Base-by-base conservation (phyloP, 352 stramenopile genomes). In the Phytophthora capsici region DNA sequence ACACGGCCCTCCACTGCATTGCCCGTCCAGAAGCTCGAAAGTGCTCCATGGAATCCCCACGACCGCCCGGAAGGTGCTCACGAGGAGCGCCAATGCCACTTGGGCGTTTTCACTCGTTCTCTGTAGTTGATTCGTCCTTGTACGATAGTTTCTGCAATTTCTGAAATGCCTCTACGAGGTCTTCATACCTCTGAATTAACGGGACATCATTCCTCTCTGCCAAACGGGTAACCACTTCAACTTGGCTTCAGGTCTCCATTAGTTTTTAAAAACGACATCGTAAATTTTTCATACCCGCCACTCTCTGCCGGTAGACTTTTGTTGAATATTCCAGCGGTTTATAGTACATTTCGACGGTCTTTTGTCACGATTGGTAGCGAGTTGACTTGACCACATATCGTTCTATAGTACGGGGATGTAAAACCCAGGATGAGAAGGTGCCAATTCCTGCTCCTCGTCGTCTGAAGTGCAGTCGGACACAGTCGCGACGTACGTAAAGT, bases 341-440 rank as follows among this genome's bases (percentile, higher is more conserved):
- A 58, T 65, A 46, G 38, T 66, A 52, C 48, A 66, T 37, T 28
- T 47, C 12, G 22, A 22, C 45, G 14, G 34, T 51, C 38, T 43
- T 17, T n/a, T 6, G 22, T 20, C 19, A 48, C 19, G 51, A 41
- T 50, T 4, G 16, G 55, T n/a, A 40, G n/a, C 26, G 28, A 4
- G 16, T 22, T 16, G 36, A 20, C 17, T 57, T 13, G 26, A 13
- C 26, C 13, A 19, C 4, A 36, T 40, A 34, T 38, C 12, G 12
- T 1, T 3, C 53, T 68, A 75, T 14, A 75, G 56, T 49, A 67
- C n/a, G 4, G 66, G 66, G 45, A 75, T 75, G 56, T 75, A 75
- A 22, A 75, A 75, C 22, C 66, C 66, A 19, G 32, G 48, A 16
- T 48, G 25, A 8, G 56, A 40, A n/a, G 38, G 40, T 32, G 37